Base-by-base conservation (phyloP, 164 flowering plant genomes). In the Nelumbo lutea region DNA sequence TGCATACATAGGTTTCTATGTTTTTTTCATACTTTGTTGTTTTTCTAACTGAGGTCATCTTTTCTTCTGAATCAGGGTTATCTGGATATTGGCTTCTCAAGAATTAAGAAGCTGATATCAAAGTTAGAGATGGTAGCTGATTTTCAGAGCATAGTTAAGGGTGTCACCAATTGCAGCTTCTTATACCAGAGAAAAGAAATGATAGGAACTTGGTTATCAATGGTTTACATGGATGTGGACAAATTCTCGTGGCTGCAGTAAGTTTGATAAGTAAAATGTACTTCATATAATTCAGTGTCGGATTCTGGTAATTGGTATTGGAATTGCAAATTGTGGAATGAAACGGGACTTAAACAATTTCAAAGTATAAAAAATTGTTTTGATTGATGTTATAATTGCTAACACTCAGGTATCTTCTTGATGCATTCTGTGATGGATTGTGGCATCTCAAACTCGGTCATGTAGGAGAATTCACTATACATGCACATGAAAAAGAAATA, bases 151-250 rank as follows among this genome's bases (percentile, higher is more conserved):
- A 59, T 67, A 53, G 43, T 67, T 46, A 65, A 69, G 76, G 74
- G 70, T 55, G 74, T 73, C 11, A 73, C 80, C 50, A 59, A 63
- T 67, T 77, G 80, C 59, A 55, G 71, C 59, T 77, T 77, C 69
- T 73, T 77, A 74, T 73, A 73, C 59, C 64, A 74, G 77, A 73
- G 77, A 70, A 74, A 67, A 70, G 80, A 77, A 70, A 59, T 77
- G 72, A 70, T 77, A 3, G 59, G 62, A 52, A 67, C 75, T 64
- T 77, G 75, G 74, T 64, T 77, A 13, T 67, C 80, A 38, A 77
- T 77, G 80, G 66, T 77, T 52, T 77, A 77, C 61, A 50, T 38
- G 55, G 77, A 77, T 52, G 68, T 73, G 15, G 67, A 73, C 74
- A 77, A 77, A 72, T 59, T 67, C 56, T 62, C 77, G 42, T 77